These are phyloP conservation scores for Torulaspora indica DNA, from an alignment of 805 yeast genomes.

Conservation along the genomic window DNA sequence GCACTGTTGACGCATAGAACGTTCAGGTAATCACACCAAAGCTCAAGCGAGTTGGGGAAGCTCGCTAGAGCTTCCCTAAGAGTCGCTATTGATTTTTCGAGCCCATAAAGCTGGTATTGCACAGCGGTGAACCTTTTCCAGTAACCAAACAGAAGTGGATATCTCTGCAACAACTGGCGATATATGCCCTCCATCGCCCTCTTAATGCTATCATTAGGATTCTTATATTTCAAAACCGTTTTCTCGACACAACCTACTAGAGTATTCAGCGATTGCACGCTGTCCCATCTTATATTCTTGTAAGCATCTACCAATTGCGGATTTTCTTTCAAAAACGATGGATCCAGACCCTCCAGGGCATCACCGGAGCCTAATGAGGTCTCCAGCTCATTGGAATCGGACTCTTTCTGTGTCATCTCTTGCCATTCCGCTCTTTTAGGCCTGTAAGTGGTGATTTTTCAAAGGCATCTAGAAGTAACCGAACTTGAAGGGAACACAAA, in stretches of 20 bases:
- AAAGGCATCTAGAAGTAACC: constrained; percentile 2
- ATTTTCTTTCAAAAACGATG: constrained; percentile 30
- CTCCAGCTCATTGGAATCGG: not conserved
- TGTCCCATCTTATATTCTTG: constrained; percentile 28
- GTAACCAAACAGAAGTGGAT: constrained; percentile 54
- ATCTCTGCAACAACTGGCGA: constrained; percentile 44
- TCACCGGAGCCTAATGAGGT: not conserved
- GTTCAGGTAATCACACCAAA: constrained; percentile 64
- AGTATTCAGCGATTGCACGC: constrained; percentile 40
- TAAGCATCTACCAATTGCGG: constrained; percentile 23
- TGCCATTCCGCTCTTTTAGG: not conserved
- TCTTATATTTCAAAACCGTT: constrained; percentile 33
- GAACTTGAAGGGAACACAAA: constrained; percentile 7
- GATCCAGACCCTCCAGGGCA: constrained; percentile 20
- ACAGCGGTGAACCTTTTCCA: constrained; percentile 62
- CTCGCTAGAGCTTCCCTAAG: constrained; percentile 43
- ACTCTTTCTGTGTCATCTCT: constrained; percentile 1
- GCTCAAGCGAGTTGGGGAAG: constrained; percentile 56
- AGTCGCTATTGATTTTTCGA: constrained; percentile 45
- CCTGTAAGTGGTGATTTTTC: not conserved
- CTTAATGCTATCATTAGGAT: constrained; percentile 34
- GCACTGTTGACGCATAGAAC: constrained; percentile 45
- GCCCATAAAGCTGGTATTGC: constrained; percentile 53
- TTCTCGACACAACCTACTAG: constrained; percentile 37
- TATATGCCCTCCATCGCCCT: constrained; percentile 36